Evolutionary conservation across 495 filamentous ascomycete genomes (phyloP), one percentile per base, ranked within the genome.

Genomic region (Thermochaetoides thermophila): DNA sequence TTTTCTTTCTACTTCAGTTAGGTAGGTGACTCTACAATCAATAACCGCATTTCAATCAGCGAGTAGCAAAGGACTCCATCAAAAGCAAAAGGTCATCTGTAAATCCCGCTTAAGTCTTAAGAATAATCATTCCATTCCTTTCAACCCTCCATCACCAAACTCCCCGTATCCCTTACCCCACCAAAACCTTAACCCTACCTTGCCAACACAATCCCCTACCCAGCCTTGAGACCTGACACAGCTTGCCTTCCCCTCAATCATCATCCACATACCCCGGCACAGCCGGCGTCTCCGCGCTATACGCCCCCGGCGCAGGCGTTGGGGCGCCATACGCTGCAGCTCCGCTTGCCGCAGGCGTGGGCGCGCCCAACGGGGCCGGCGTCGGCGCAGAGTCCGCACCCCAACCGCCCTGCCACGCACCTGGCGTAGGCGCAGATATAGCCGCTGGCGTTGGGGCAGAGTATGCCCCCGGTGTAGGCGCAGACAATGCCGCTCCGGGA

Each of bases 251-350:
- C 12, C 37, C 24, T 33, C 19, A 44, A 16, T 68, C 64, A 32
- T 69, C 65, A 29, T 71, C 64, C 5, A 58, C 53, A 45, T 74
- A 74, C 40, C 70, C 74, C n/a, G 16, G 11, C 7, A 76, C 74
- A 8, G 79, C 83, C 3, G 84, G 84, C 0, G 82, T 87, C 49
- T 81, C 78, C 14, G 79, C 72, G n/a, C n/a, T n/a, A n/a, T n/a
- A n/a, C 29, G 55, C 59, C 19, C 70, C 74, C 3, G 71, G 66
- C 0, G 75, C 84, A 0, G 84, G 84, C 3, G 85, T 92, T 3
- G 81, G 80, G 2, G 81, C 81, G 35, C 74, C 71, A 38, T 73
- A 74, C 31, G 76, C 75, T n/a, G n/a, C n/a, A 17, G 62, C 64
- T 29, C 60, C 62, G 4, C 50, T 47, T 27, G 63, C 68, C 0